Evolutionary conservation across 306 rosid species (phyloP).

Genomic region (Rosa multiflora): DNA sequence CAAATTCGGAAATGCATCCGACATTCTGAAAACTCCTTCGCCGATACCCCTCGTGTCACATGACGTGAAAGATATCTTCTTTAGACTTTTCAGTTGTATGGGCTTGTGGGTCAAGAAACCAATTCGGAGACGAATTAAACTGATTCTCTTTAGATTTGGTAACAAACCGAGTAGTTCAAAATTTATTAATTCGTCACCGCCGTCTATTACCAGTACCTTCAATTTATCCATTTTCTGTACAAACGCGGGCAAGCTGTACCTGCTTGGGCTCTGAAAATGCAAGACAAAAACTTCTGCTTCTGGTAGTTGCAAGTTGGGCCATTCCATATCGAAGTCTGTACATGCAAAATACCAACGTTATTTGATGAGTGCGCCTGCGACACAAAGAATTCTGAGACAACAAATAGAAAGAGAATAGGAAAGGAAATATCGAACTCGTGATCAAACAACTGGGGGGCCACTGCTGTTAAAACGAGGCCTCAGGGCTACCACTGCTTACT

Average conservation of each 20-base stretch:
- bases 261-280: background rate
- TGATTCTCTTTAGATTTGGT: background rate
- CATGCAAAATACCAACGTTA: background rate
- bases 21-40: background rate
- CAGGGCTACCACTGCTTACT: too few species aligned
- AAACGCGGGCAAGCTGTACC: background rate
- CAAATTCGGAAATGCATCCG: constrained; percentile 38
- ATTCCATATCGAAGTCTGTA: background rate
- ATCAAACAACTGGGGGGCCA: too few species aligned
- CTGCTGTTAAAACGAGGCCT: too few species aligned
- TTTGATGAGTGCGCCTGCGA: too few species aligned
- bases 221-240: constrained; percentile 8
- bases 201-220: background rate
- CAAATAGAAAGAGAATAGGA: too few species aligned
- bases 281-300: constrained; percentile 5
- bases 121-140: background rate
- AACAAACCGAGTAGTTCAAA: background rate
- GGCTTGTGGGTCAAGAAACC: background rate
- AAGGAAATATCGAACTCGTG: too few species aligned
- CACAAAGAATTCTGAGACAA: too few species aligned
- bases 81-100: background rate
- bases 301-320: constrained; percentile 3
- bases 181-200: background rate
- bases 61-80: background rate
- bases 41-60: background rate